Base-by-base conservation (phyloP, 2,329 filamentous ascomycete genomes). In the Alternaria consortialis region DNA sequence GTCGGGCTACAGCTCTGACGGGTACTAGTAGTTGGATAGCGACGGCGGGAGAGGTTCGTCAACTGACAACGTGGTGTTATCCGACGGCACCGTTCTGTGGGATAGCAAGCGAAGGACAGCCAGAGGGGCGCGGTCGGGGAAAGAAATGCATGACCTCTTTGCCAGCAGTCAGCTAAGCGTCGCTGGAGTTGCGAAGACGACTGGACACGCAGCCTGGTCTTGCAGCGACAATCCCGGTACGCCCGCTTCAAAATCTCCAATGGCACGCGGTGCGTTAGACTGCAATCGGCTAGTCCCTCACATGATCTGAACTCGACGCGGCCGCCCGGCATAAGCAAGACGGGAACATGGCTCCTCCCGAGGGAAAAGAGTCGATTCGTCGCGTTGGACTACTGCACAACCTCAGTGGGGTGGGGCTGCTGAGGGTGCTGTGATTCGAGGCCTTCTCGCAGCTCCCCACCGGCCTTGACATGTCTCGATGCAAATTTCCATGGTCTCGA, bases 141-240 rank as follows among this genome's bases (percentile, higher is more conserved):
- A 65, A 69, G 66, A 70, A 74, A 71, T 62, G 70, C 74, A 77
- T 77, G 71, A 72, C 73, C 72, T 70, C 61, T 70, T 36, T 54
- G 65, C 64, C 68, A 74, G 73, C 68, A 62, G 75, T 75, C 74
- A 75, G 75, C 73, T 69, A 71, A 74, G 71, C 70, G 72, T 76
- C 65, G 71, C 68, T 74, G 74, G 71, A 75, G 71, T 72, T 73
- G 70, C 69, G 71, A 73, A 67, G 70, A 68, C 66, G 60, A 67
- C 60, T 70, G 74, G 74, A 70, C 71, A 73, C 70, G 66, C 68
- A 66, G 63, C 64, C 70, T 75, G 73, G 70, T 70, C 63, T 60
- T 65, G 62, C 66, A 63, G 66, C 63, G 58, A 47, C 63, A 60
- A 65, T 61, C 61, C 56, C 63, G 32, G 63, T 53, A 56, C 64